These are phyloP conservation scores for Trichoderma koningiopsis DNA, from an alignment of 2,329 filamentous ascomycete genomes.

Conservation along the genomic window DNA sequence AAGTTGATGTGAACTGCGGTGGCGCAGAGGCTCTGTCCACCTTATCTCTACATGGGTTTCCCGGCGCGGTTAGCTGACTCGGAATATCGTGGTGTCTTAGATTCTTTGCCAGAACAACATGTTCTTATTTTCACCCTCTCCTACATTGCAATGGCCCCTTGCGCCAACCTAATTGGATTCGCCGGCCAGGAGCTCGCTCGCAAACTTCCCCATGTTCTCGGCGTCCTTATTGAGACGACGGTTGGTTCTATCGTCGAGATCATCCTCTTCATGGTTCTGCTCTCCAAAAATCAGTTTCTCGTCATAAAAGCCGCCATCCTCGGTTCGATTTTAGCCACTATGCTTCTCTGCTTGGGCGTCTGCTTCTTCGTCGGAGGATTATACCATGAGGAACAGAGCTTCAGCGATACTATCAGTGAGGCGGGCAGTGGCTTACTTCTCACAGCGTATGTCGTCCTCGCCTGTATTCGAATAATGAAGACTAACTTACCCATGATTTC, in stretches of 20 bases:
- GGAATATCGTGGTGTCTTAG: constrained; percentile 33
- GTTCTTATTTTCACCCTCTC: constrained; percentile 50
- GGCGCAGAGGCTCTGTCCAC: background rate
- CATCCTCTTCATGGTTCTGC: constrained; percentile 77
- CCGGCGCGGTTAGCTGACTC: background rate
- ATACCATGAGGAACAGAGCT: constrained; percentile 66
- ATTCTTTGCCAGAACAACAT: constrained; percentile 24
- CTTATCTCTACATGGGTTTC: background rate
- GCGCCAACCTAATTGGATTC: constrained; percentile 53
- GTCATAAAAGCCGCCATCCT: constrained; percentile 83
- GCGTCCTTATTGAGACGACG: constrained; percentile 52
- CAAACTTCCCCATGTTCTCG: constrained; percentile 65
- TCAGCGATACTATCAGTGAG: constrained; percentile 76
- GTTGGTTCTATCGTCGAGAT: constrained; percentile 75
- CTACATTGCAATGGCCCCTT: constrained; percentile 53
- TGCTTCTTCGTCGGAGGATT: constrained; percentile 81
- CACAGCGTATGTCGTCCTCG: constrained; percentile 12
- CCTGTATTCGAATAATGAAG: background rate
- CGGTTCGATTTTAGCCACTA: constrained; percentile 79
- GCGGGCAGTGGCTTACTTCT: constrained; percentile 62
- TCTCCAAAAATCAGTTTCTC: constrained; percentile 58
- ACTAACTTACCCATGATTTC: background rate
- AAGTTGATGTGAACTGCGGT: constrained; percentile 34
- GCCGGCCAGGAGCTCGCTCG: constrained; percentile 56
- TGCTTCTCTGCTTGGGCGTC: constrained; percentile 75